These are phyloP conservation scores for Erodium moschatum DNA, from an alignment of 441 rosid genomes.

Conservation along the genomic window DNA sequence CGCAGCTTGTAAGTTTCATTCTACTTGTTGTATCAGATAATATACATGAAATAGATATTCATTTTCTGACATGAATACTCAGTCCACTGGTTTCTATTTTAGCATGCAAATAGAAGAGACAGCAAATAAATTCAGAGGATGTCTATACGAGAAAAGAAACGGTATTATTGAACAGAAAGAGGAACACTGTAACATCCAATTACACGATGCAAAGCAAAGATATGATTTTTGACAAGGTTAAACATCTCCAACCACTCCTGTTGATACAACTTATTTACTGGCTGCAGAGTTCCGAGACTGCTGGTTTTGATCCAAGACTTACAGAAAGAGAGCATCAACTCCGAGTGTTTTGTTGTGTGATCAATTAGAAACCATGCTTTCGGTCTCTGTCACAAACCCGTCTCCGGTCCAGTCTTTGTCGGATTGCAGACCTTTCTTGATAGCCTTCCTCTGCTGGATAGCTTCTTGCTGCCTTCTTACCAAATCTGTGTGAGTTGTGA, in stretches of 20 bases:
- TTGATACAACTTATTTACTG: not conserved
- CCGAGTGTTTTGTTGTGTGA: not conserved
- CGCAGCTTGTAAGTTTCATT: too few species aligned
- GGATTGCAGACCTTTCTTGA: constrained; percentile 66
- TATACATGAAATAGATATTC: not conserved
- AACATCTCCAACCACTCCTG: not conserved
- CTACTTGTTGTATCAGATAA: not conserved
- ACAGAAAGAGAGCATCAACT: not conserved
- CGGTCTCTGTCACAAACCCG: constrained; percentile 80
- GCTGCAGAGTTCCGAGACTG: not conserved
- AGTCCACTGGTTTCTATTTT: too few species aligned
- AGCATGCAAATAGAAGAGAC: too few species aligned
- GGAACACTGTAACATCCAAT: not conserved
- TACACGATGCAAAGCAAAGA: not conserved
- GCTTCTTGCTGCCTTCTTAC: constrained; percentile 77
- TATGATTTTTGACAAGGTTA: not conserved
- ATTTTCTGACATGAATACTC: too few species aligned
- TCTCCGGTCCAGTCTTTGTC: constrained; percentile 98
- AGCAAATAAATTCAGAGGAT: too few species aligned
- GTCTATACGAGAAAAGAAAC: not conserved
- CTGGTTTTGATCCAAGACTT: not conserved
- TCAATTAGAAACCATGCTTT: constrained; percentile 85
- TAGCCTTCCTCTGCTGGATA: constrained; percentile 56
- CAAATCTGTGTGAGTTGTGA: constrained; percentile 79
- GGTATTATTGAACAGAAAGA: constrained; percentile 5